Evolutionary conservation across 257 asterid genomes (phyloP), one percentile per base, ranked within the genome.

Genomic region (Ilex aquifolium): DNA sequence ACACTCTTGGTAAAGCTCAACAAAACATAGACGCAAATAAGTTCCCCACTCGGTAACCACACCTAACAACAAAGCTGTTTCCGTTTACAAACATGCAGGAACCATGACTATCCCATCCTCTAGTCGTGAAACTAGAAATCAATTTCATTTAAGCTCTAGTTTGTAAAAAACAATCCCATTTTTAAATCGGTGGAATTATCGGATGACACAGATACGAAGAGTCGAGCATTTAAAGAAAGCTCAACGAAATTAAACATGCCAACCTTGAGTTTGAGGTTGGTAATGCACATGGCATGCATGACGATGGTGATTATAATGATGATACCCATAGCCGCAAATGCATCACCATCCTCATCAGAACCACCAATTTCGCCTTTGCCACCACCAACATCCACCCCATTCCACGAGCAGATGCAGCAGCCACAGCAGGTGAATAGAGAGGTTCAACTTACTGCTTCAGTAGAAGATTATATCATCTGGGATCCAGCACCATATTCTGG

Each of bases 61-160:
- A 36, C 42, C 8, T 36, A 4, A 4, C 42, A 36, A n/a, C n/a
- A n/a, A n/a, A 36, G 42, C 1, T 36, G 42, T 69, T 65, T 32
- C n/a, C 32, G 56, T 14, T 44, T 48, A 17, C 17, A 66, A 44
- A 30, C 85, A 80, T 65, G 79, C 79, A 65, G 70, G 64, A 65
- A 58, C 57, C 76, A 44, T 80, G 83, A 48, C 61, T 54, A 64
- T 50, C 62, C 63, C 81, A 77, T 69, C 50, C 77, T 51, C 48
- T 56, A 29, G 10, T 69, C 80, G 74, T 77, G 82, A 67, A 62
- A 32, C 31, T 57, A 17, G 59, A 6, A 53, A 61, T 61, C 10
- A 60, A 0, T 50, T 57, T 17, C 40, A 39, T 30, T 44, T 21
- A 67, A 21, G 16, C 44, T 30, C 49, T 44, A 55, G 66, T 2